Base-by-base conservation (phyloP, 306 rosid species). In the Spatholobus suberectus region DNA sequence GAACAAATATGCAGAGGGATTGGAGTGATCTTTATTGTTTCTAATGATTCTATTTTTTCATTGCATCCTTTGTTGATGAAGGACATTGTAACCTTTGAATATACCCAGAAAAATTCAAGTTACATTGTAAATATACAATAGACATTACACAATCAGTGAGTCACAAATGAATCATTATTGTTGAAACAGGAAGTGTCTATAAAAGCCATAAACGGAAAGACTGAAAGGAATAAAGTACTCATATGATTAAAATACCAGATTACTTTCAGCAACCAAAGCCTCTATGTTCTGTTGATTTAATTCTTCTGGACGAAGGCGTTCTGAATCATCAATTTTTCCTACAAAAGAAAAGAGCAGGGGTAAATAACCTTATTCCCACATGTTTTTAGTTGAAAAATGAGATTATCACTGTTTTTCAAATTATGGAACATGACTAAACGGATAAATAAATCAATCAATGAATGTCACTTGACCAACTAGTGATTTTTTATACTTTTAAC, bases 241-340 rank as follows among this genome's bases (percentile, higher is more conserved):
- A 75, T 8, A 32, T 47, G 47, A 61, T 20, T 70, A 65, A 72
- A 81, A 32, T 92, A 96, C 98, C 99, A 94, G 88, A 90, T 96
- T 93, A 86, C 70, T 91, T 89, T 96, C 99, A 15, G 99, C 98
- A 87, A 96, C 96, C 88, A 96, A 82, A 65, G 99, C 99, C 89
- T 96, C 98, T 84, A 96, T 96, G 77, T 91, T 96, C 78, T 96
- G 99, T 71, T 96, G 99, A 85, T 96, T 96, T 83, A 96, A 86
- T 88, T 96, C 99, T 86, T 96, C 99, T 20, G 99, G 99, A 66
- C 96, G 94, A 73, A 96, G 96, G 69, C 92, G 90, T 74, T 96
- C 99, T 3, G 97, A 91, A 77, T 91, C 94, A 76, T 87, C 94
- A 85, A 96, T 85, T 89, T 89, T 94, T 54, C 88, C 98, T 96